A percentile compares a stretch with the other conserved stretches of the same genome.
These are phyloP conservation scores for Cylindrodendrum hubeiense DNA, from an alignment of 2,329 filamentous ascomycete species.

Conservation along the genomic window DNA sequence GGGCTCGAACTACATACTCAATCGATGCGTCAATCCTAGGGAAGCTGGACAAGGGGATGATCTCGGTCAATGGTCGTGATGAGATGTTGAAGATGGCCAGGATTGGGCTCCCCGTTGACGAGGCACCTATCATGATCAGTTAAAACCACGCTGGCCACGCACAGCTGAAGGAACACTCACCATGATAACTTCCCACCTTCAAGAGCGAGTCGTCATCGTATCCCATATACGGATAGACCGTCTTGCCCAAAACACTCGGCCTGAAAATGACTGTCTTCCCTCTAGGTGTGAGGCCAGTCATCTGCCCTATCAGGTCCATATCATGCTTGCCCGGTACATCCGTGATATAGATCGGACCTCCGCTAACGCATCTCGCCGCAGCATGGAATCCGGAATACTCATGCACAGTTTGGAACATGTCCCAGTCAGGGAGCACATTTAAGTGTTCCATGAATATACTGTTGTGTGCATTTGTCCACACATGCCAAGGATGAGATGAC, in stretches of 20 bases:
- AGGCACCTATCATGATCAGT: constrained; percentile 52
- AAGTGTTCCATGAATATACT: constrained; percentile 84
- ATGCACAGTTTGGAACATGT: constrained; percentile 76
- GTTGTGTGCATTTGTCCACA: constrained; percentile 95
- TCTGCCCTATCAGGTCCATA: constrained; percentile 79
- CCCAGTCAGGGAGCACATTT: constrained; percentile 87
- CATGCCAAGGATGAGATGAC: constrained; percentile 90
- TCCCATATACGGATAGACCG: constrained; percentile 78
- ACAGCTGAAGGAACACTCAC: constrained; percentile 52
- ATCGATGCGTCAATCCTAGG: constrained; percentile 71
- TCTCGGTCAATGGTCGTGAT: constrained; percentile 70
- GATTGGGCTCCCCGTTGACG: constrained; percentile 78
- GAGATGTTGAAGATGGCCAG: constrained; percentile 89
- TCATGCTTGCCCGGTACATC: constrained; percentile 89
- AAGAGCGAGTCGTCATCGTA: constrained; percentile 82
- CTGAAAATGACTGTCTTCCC: constrained; percentile 85
- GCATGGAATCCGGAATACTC: constrained; percentile 87
- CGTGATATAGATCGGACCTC: constrained; percentile 94
- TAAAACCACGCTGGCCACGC: too few species aligned
- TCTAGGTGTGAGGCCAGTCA: constrained; percentile 79
- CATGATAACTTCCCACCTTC: constrained; percentile 84
- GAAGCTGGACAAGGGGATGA: constrained; percentile 79
- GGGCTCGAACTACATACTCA: constrained; percentile 80
- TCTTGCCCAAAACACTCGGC: constrained; percentile 80
- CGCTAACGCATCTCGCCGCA: constrained; percentile 88